phyloP scores from a whole-genome alignment of 768 basidiomycete genomes.

The Boletellus ananiceps region DNA sequence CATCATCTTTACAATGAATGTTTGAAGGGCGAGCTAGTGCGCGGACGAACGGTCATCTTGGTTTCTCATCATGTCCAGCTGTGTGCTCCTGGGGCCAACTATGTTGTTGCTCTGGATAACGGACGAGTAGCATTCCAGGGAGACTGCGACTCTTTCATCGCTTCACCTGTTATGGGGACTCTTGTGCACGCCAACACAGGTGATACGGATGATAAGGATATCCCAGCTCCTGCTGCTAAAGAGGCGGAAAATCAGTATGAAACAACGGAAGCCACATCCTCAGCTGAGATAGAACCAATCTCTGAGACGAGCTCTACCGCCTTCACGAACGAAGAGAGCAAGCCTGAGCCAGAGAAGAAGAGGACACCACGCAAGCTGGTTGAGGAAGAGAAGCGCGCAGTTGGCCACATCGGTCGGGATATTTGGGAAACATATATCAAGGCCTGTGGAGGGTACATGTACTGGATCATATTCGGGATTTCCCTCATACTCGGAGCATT shows the following conservation, averaged over 20 bases:
- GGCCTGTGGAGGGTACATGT: constrained; percentile 46
- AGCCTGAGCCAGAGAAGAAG: constrained; percentile 41
- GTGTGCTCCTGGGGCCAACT: constrained; percentile 72
- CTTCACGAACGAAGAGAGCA: constrained; percentile 33
- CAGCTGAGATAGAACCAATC: constrained; percentile 16
- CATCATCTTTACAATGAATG: constrained; percentile 79
- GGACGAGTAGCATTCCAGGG: constrained; percentile 74
- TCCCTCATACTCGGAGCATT: constrained; percentile 53
- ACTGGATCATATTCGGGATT: constrained; percentile 55
- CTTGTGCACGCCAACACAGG: constrained; percentile 55
- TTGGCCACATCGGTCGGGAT: constrained; percentile 60
- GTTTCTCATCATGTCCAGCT: constrained; percentile 95
- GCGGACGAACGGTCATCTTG: constrained; percentile 77
- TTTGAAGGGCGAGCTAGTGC: constrained; percentile 71
- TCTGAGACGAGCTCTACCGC: constrained; percentile 46
- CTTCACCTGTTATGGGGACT: constrained; percentile 59
- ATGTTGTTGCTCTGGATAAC: constrained; percentile 75
- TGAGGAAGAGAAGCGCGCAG: constrained; percentile 78
- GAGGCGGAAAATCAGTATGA: constrained; percentile 2
- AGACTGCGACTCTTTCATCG: constrained; percentile 54
- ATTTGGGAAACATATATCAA: constrained; percentile 61
- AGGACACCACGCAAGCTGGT: constrained; percentile 68
- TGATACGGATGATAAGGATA: constrained; percentile 43
- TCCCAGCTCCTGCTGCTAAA: constrained; percentile 12
- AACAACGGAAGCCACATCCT: constrained; percentile 20